These are phyloP conservation scores for Lachnellula hyalina DNA, from an alignment of 2,329 filamentous ascomycete genomes.

Conservation along the genomic window DNA sequence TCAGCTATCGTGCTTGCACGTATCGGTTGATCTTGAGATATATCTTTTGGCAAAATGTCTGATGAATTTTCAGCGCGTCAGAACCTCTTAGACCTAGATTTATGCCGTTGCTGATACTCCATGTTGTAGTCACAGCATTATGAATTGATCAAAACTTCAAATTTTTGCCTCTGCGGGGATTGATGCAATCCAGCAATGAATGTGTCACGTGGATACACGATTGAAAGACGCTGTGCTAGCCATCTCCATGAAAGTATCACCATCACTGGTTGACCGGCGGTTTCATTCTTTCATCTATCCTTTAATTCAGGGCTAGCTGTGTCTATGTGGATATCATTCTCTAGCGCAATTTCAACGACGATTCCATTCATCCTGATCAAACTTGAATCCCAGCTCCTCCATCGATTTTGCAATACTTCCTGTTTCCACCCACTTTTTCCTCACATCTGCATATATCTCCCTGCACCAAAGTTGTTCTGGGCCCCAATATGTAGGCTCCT, in stretches of 20 bases:
- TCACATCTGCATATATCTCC: constrained; percentile 61
- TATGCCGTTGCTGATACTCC: background rate
- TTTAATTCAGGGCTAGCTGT: too few species aligned
- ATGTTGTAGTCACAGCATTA: background rate
- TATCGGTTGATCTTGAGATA: constrained; percentile 46
- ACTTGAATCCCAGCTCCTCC: constrained; percentile 67
- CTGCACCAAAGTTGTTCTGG: constrained; percentile 68
- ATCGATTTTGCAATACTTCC: constrained; percentile 62
- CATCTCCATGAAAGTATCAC: too few species aligned
- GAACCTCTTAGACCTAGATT: too few species aligned
- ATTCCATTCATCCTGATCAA: constrained; percentile 7
- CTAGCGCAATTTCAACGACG: background rate
- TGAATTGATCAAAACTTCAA: too few species aligned
- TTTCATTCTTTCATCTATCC: too few species aligned
- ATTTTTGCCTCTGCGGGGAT: too few species aligned
- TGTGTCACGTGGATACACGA: too few species aligned
- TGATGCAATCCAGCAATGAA: too few species aligned
- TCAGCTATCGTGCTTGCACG: constrained; percentile 40
- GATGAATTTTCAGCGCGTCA: background rate
- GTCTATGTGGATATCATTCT: too few species aligned
- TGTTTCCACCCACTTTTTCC: constrained; percentile 62
- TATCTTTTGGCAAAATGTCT: constrained; percentile 14
- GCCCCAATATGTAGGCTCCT: constrained; percentile 66
- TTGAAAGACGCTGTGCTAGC: too few species aligned
- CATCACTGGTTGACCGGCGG: too few species aligned